Conservation (phyloP, 139 green algal species). For the Picochlorum sp. region DNA sequence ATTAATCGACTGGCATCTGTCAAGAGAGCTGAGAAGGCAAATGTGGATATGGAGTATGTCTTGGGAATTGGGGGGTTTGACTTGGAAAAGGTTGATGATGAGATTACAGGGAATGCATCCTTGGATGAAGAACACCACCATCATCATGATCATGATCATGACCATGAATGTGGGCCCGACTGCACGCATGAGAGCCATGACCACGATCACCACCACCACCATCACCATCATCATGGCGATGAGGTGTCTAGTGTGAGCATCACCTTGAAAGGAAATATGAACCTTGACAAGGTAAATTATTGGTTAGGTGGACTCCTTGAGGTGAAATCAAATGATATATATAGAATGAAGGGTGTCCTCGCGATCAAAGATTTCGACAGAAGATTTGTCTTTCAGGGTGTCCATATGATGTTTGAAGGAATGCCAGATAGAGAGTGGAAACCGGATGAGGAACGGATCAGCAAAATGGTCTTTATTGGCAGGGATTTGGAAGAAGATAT, state of each 20-base stretch:
- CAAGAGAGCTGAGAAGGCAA: conserved; percentile 24
- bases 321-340: conserved; percentile 78
- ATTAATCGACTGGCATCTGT: conserved; percentile 85
- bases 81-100: conserved; percentile 72
- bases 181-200: conserved; percentile 20
- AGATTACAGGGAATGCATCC: conserved; percentile 37
- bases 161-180: conserved; percentile 13
- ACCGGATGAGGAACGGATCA: conserved; percentile 53
- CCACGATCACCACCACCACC: conserved; percentile 29
- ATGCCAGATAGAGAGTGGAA: conserved; percentile 69
- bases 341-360: conserved; percentile 93
- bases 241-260: conserved; percentile 65
- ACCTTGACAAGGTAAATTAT: conserved; percentile 90
- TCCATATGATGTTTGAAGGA: conserved; percentile 92
- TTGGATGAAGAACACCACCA: conserved; percentile 21
- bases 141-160: neutral
- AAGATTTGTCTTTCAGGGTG: conserved; percentile 88
- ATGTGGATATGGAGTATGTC: conserved; percentile 81
- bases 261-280: conserved; percentile 76
- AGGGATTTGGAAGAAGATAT: conserved; percentile 45
- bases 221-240: conserved; percentile 55
- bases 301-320: conserved; percentile 83
- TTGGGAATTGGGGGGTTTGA: conserved; percentile 92
- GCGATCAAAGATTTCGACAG: conserved; percentile 60
- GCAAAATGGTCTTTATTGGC: conserved; percentile 81